Conservation (phyloP, 805 yeast genomes). For the Candida cerambycidarum region DNA sequence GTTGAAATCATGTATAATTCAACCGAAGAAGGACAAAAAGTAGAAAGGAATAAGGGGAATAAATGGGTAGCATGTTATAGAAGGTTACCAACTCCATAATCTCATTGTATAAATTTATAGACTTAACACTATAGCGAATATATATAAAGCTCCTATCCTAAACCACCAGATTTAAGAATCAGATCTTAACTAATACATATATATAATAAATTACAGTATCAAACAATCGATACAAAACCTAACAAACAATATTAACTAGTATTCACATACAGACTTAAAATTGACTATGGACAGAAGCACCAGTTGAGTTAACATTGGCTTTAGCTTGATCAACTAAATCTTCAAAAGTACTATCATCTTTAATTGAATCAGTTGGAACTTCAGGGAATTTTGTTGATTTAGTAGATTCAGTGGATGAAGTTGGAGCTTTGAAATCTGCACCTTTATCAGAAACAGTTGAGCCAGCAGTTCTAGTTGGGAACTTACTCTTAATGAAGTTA, state of each 20-base stretch:
- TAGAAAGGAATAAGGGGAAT: constrained; percentile 81
- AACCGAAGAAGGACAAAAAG: constrained; percentile 99
- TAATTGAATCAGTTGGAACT: constrained; percentile 31
- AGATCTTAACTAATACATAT: too few relatives aligned
- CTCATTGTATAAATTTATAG: too few relatives aligned
- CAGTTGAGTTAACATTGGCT: constrained; percentile 10
- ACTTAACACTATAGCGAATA: background rate
- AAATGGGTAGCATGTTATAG: constrained; percentile 87
- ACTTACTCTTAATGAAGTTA: constrained; percentile 52
- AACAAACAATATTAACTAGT: background rate
- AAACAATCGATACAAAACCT: constrained; percentile 1
- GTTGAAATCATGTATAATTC: constrained; percentile 84
- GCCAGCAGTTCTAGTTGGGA: constrained; percentile 70
- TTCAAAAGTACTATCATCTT: constrained; percentile 22
- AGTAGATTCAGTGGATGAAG: constrained; percentile 17
- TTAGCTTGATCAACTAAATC: constrained; percentile 25
- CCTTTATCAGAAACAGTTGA: constrained; percentile 48
- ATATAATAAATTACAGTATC: constrained; percentile 6
- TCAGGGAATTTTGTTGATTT: constrained; percentile 36
- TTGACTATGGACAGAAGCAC: constrained; percentile 13
- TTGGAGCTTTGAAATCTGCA: constrained; percentile 16
- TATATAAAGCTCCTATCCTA: background rate
- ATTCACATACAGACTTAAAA: constrained; percentile 1
- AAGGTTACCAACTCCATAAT: constrained; percentile 71
- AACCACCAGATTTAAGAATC: too few relatives aligned